Conservation (phyloP, 345 rosid species). For the Populus nigra region DNA sequence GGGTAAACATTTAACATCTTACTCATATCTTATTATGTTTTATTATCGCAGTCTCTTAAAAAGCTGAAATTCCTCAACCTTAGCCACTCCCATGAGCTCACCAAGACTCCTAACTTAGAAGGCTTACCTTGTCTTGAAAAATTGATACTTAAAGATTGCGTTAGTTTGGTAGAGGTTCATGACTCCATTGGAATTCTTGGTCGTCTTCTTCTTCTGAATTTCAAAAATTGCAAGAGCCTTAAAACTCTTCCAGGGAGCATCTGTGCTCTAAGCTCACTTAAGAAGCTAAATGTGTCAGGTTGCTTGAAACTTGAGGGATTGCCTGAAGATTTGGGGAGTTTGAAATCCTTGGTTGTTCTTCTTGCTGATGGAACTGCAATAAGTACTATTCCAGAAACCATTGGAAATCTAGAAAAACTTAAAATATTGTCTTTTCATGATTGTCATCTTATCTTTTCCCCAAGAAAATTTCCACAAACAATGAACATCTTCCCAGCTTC, state of each 20-base stretch:
- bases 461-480: neutral
- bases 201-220: conserved; percentile 1
- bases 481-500: neutral
- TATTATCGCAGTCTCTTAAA: conserved; percentile 6
- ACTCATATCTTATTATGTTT: neutral
- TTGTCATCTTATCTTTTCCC: conserved; percentile 6
- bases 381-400: neutral
- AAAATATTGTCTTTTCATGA: neutral
- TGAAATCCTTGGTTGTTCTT: neutral
- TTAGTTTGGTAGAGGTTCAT: conserved; percentile 9
- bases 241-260: conserved; percentile 8
- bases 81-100: conserved; percentile 8
- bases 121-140: conserved; percentile 3
- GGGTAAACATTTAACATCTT: too few species aligned
- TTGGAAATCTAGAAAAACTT: neutral
- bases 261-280: neutral
- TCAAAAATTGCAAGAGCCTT: conserved; percentile 13
- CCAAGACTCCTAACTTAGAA: conserved; percentile 9
- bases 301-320: conserved; percentile 9
- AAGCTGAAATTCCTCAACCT: conserved; percentile 19
- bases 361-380: neutral
- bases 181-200: conserved; percentile 13
- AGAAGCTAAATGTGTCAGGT: conserved; percentile 6
- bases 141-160: conserved; percentile 15
- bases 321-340: neutral